These are phyloP conservation scores for Macaranga tanarius DNA, from an alignment of 441 rosid species.

Conservation along the genomic window DNA sequence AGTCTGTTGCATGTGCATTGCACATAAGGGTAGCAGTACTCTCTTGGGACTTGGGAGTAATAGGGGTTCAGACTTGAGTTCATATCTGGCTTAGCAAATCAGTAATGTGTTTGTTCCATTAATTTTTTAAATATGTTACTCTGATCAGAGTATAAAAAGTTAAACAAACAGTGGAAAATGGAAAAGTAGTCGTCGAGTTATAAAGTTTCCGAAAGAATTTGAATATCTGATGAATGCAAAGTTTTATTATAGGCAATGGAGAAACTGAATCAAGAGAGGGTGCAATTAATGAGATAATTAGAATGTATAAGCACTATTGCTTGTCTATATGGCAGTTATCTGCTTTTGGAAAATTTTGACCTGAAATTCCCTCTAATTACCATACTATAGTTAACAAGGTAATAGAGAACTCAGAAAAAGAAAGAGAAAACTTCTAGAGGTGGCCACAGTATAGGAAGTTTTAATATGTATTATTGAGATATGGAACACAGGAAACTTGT, in stretches of 20 bases:
- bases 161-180: neutral
- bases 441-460: neutral
- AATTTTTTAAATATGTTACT: too few relatives aligned
- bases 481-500: neutral
- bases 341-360: neutral
- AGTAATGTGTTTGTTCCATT: neutral
- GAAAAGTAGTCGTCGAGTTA: neutral
- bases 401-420: too few relatives aligned
- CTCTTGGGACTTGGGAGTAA: too few relatives aligned
- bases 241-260: neutral
- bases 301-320: neutral
- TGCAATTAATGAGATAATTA: neutral
- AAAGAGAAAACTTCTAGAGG: neutral
- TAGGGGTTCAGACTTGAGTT: neutral
- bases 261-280: neutral
- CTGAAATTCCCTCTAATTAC: neutral
- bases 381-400: too few relatives aligned
- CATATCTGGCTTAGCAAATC: neutral
- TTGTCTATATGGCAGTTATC: neutral
- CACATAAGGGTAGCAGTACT: neutral
- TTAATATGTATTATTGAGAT: neutral
- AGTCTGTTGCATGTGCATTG: neutral
- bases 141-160: neutral
- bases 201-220: neutral
- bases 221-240: neutral